Conservation (phyloP, 768 basidiomycete genomes). For the Tricholoma bakamatsutake region DNA sequence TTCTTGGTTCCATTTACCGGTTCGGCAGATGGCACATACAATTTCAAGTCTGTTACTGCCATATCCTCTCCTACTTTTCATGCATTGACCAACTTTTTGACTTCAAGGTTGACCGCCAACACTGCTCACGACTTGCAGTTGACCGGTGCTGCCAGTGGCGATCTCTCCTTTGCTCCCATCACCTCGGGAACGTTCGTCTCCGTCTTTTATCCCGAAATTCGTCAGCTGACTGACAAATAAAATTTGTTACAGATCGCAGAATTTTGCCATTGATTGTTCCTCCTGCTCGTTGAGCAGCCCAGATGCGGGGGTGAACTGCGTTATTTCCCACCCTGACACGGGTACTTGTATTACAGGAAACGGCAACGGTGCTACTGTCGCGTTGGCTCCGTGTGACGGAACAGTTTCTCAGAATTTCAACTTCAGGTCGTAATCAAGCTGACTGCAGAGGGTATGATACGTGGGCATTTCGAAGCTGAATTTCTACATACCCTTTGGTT, state of each 20-base stretch:
- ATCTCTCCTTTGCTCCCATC: not conserved
- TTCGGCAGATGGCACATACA: not conserved
- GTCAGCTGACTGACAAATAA: not conserved
- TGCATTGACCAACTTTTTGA: not conserved
- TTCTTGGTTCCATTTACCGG: slow-evolving; percentile 6
- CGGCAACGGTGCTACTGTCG: not conserved
- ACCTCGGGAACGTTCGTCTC: not conserved
- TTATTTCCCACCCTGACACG: slow-evolving; percentile 1
- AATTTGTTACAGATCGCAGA: slow-evolving; percentile 1
- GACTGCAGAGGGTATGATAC: not conserved
- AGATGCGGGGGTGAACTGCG: not conserved
- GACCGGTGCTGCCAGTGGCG: not conserved
- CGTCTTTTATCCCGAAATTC: not conserved
- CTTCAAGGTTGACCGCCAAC: slow-evolving; percentile 2
- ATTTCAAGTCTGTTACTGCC: slow-evolving; percentile 5
- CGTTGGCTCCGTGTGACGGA: slow-evolving; percentile 2
- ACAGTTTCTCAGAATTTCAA: not conserved
- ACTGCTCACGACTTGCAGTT: not conserved
- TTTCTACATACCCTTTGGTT: too few relatives aligned
- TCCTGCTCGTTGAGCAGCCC: not conserved
- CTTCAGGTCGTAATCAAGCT: not conserved
- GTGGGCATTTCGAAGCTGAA: too few relatives aligned
- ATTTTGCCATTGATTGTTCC: slow-evolving; percentile 1
- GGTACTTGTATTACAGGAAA: slow-evolving; percentile 3
- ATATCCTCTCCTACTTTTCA: not conserved